A percentile compares a stretch with the other conserved stretches of the same genome.
Evolutionary conservation across 2,329 filamentous ascomycete genomes (phyloP).

Genomic region (Neoarthrinium moseri): DNA sequence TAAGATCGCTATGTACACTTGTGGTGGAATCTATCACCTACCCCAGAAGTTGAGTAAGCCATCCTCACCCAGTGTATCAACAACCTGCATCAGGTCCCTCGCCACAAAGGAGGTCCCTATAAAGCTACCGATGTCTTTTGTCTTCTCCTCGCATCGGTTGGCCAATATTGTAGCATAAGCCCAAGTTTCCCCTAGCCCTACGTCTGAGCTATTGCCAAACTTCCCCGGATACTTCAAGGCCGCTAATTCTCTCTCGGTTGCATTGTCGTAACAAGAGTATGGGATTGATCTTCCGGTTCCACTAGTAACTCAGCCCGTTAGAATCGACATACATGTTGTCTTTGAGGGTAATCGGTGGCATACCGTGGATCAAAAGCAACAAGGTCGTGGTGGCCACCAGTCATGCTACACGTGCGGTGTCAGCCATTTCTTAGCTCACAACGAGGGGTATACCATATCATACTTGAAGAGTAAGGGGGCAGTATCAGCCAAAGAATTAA

Average conservation of each 20-base stretch:
- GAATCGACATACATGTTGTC: no score
- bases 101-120: slow-evolving; percentile 33
- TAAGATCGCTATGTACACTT: neutral
- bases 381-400: slow-evolving; percentile 19
- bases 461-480: neutral
- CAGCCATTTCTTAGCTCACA: neutral
- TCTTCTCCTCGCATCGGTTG: slow-evolving; percentile 16
- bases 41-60: slow-evolving; percentile 36
- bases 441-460: neutral
- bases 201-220: slow-evolving; percentile 12
- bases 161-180: slow-evolving; percentile 9
- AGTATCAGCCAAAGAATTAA: neutral
- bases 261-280: slow-evolving; percentile 17
- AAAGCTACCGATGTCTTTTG: slow-evolving; percentile 18
- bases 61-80: slow-evolving; percentile 36
- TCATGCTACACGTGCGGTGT: slow-evolving; percentile 12
- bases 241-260: neutral
- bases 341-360: no score
- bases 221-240: neutral
- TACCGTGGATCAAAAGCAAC: slow-evolving; percentile 20
- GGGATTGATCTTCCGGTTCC: slow-evolving; percentile 20
- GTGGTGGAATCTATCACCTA: no score
- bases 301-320: neutral
- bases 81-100: slow-evolving; percentile 36
- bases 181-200: slow-evolving; percentile 16